phyloP scores from a whole-genome alignment of 1,284 basidiomycete genomes.

The Malassezia equina region DNA sequence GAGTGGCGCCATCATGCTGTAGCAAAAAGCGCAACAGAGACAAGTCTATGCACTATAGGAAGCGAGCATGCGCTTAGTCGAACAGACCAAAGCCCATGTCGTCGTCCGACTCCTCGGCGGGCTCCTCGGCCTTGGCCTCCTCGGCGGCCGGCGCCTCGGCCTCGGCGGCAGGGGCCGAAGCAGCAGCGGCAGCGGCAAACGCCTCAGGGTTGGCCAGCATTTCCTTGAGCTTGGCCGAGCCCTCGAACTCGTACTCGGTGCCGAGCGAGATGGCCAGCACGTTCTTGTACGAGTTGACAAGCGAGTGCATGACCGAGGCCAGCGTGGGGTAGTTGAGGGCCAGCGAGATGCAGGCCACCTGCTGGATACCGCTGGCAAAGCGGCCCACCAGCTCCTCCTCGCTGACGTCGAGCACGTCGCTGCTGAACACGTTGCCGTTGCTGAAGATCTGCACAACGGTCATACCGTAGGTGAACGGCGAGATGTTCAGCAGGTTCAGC shows the following conservation, averaged over 20 bases:
- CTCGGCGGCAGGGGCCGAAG: conserved; percentile 55
- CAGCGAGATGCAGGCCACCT: conserved; percentile 86
- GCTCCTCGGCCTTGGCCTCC: conserved; percentile 55
- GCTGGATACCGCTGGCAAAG: conserved; percentile 86
- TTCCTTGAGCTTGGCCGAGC: conserved; percentile 89
- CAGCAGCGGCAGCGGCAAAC: conserved; percentile 69
- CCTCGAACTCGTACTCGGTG: conserved; percentile 92
- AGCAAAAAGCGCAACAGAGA: not conserved
- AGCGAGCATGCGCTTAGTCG: conserved; percentile 56
- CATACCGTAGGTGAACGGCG: conserved; percentile 92
- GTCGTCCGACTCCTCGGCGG: conserved; percentile 59
- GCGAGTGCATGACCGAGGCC: conserved; percentile 80
- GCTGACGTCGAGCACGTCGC: conserved; percentile 77
- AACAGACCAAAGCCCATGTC: conserved; percentile 60
- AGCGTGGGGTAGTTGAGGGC: conserved; percentile 93
- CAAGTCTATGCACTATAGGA: not conserved
- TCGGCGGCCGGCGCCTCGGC: conserved; percentile 54
- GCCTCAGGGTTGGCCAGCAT: conserved; percentile 94
- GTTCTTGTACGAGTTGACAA: conserved; percentile 99
- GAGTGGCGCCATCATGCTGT: not conserved
- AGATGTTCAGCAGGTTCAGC: conserved; percentile 91
- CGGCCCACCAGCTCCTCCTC: conserved; percentile 80
- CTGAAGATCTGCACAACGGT: conserved; percentile 58
- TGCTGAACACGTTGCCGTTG: conserved; percentile 58
- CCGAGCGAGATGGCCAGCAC: conserved; percentile 71